Base-by-base conservation (phyloP, 805 yeast species). In the Candida germanica region DNA sequence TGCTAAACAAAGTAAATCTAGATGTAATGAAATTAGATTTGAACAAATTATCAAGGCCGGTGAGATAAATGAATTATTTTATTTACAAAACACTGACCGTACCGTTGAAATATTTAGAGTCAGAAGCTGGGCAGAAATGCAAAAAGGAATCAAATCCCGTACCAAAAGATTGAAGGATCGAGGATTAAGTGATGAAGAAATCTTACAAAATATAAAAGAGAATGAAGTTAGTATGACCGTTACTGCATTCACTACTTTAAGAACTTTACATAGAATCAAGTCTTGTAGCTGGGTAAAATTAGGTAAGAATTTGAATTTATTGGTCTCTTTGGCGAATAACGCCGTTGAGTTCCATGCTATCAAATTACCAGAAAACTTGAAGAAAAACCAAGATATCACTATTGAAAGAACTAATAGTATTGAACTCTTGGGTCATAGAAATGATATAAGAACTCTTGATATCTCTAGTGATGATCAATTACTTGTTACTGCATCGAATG, bases 401-500 rank as follows among this genome's bases (percentile, higher is more conserved):
- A 59, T 80, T 1, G 61, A 56, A 3, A 79, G 73, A 45, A 61
- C 69, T 29, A 75, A 75, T 49, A 59, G 80, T 2, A 68, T 93
- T 15, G 96, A 88, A 33, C 59, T 79, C 27, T 73, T 76, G 35
- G 99, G 98, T 14, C 97, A 89, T 58, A 77, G 97, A 55, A 79
- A 87, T 2, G 99, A 93, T 58, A 73, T 91, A 18, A 74, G 98
- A 50, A 73, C 95, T 4, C 66, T 87, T 53, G 89, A 87, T 47
- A 69, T 93, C 23, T 83, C 95, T 38, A 77, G 79, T 36, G 96
- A 91, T 61, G 78, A 81, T 56, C 79, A 78, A 54, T 64, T 93
- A 39, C 64, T 91, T 27, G 94, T 88, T 3, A 83, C 96, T 1
- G 96, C 96, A 0, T 83, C 96, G 3, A 87, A 88, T 53, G 97